Conservation (phyloP, 2,329 filamentous ascomycete species). For the Penicillium thymicola region DNA sequence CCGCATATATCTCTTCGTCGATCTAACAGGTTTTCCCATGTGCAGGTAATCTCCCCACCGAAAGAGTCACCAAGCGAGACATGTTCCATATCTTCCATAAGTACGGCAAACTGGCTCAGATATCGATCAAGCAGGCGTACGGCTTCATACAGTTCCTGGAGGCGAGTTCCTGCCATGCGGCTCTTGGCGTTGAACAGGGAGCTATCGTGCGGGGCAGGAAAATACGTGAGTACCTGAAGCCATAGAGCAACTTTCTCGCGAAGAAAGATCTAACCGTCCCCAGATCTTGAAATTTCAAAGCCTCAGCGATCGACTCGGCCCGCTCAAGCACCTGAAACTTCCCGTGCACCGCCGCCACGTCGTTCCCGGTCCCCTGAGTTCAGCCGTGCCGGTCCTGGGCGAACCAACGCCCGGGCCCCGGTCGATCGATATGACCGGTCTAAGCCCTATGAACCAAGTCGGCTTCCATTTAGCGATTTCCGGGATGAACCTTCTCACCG, state of each 20-base stretch:
- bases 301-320: constrained; percentile 73
- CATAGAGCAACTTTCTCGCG: not conserved
- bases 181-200: constrained; percentile 75
- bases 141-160: constrained; percentile 94
- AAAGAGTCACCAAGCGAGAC: constrained; percentile 89
- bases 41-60: constrained; percentile 82
- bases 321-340: constrained; percentile 36
- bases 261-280: not conserved
- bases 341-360: constrained; percentile 42
- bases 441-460: constrained; percentile 29
- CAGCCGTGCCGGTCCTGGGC: constrained; percentile 39
- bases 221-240: constrained; percentile 67
- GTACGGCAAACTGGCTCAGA: constrained; percentile 85
- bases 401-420: constrained; percentile 30
- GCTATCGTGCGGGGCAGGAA: constrained; percentile 80
- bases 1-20: not conserved
- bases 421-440: constrained; percentile 46
- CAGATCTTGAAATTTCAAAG: constrained; percentile 87
- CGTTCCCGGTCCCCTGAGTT: constrained; percentile 65
- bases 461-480: constrained; percentile 47
- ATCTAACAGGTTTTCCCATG: constrained; percentile 8
- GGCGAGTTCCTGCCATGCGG: constrained; percentile 67
- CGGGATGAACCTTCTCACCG: constrained; percentile 47
- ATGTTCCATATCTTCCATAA: constrained; percentile 86
- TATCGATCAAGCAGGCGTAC: constrained; percentile 94